Percentiles rank a stretch among this genome's conserved stretches.
These are phyloP conservation scores for Blastobotrys muscicola DNA, from an alignment of 805 yeast species.

Conservation along the genomic window DNA sequence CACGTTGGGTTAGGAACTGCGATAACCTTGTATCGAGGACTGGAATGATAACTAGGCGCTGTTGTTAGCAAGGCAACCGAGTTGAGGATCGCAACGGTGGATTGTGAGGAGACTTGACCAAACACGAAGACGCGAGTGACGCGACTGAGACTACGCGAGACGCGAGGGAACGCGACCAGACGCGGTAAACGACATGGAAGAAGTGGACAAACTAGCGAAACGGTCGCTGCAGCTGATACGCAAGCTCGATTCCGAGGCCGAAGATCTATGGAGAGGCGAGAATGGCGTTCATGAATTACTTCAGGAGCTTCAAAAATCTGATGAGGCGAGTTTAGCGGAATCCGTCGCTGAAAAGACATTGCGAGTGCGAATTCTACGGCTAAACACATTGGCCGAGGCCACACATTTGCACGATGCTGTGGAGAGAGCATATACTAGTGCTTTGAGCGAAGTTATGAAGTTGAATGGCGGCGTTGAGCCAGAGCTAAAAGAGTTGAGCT, in stretches of 20 bases:
- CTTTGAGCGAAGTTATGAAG: constrained; percentile 7
- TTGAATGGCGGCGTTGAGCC: constrained; percentile 5
- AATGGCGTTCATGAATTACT: neutral
- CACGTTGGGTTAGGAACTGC: too few relatives aligned
- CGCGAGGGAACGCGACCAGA: too few relatives aligned
- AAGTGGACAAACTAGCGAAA: constrained; percentile 8
- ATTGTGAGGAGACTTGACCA: too few relatives aligned
- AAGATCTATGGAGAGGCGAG: neutral
- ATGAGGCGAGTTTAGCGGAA: neutral
- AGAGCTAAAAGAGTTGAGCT: neutral
- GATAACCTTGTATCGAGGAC: too few relatives aligned
- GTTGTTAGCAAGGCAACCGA: too few relatives aligned
- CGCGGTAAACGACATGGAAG: constrained; percentile 6
- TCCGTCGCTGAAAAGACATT: neutral
- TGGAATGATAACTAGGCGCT: too few relatives aligned
- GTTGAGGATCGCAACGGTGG: too few relatives aligned
- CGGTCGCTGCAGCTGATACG: constrained; percentile 11
- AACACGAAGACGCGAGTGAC: too few relatives aligned
- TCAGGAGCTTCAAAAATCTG: neutral
- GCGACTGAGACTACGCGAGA: too few relatives aligned
- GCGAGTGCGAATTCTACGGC: constrained; percentile 3
- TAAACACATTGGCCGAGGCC: constrained; percentile 10
- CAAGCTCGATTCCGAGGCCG: constrained; percentile 7
- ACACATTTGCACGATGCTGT: constrained; percentile 8
- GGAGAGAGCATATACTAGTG: constrained; percentile 4